phyloP scores from a whole-genome alignment of 441 rosid species.

The Theobroma grandiflorum region DNA sequence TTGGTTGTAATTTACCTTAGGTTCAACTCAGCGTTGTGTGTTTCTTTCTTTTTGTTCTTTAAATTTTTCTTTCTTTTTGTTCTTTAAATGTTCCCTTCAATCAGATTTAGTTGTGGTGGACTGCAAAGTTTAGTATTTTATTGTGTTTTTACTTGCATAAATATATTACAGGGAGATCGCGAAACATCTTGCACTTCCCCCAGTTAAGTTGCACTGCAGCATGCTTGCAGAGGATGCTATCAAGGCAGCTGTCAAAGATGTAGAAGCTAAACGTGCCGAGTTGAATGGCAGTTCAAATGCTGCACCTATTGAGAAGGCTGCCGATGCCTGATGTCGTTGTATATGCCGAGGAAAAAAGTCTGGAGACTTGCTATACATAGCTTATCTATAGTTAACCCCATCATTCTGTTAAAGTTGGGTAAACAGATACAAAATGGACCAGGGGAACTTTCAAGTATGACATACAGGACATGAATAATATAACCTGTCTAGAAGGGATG shows the following conservation, averaged over 20 bases:
- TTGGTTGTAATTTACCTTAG: background rate
- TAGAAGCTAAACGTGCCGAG: conserved; percentile 66
- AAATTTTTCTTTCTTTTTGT: background rate
- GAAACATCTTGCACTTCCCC: conserved; percentile 94
- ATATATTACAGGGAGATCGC: conserved; percentile 72
- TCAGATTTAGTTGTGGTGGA: background rate
- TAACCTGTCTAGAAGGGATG: background rate
- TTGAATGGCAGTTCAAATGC: conserved; percentile 36
- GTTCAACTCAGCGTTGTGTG: background rate
- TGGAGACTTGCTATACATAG: background rate
- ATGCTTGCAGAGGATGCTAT: conserved; percentile 99
- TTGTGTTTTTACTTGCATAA: background rate
- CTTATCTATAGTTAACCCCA: background rate
- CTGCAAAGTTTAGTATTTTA: background rate
- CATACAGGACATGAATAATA: background rate
- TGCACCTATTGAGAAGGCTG: conserved; percentile 51
- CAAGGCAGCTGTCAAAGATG: conserved; percentile 96
- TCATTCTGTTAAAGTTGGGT: background rate
- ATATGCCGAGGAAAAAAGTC: conserved; percentile 11
- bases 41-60: background rate
- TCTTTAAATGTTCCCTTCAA: background rate
- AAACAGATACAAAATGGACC: background rate
- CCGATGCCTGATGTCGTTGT: conserved; percentile 40
- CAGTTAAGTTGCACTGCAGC: conserved; percentile 99
- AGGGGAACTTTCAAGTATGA: background rate